Conservation (phyloP, 768 basidiomycete genomes). For the Mycena rosella region DNA sequence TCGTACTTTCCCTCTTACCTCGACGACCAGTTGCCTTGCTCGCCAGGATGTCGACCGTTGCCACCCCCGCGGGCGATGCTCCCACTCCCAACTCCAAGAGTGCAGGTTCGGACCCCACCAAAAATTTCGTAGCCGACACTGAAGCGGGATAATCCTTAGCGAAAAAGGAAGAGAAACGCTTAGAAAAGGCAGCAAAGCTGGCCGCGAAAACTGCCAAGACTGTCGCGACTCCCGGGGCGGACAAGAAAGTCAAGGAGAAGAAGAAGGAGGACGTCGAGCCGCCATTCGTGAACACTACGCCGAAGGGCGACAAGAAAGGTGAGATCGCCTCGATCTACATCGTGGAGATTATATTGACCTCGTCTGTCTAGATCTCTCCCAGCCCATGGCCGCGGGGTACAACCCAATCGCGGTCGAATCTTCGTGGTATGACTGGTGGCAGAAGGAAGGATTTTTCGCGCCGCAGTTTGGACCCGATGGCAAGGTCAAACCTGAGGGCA, state of each 20-base stretch:
- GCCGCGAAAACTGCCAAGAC: constrained; percentile 76
- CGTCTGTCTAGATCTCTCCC: constrained; percentile 73
- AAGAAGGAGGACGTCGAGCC: constrained; percentile 77
- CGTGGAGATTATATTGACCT: background rate
- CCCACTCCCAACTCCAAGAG: constrained; percentile 57
- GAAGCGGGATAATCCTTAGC: constrained; percentile 53
- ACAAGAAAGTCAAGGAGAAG: constrained; percentile 80
- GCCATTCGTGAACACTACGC: constrained; percentile 90
- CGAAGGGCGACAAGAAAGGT: constrained; percentile 96
- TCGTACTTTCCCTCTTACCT: constrained; percentile 30
- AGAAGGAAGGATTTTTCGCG: constrained; percentile 89
- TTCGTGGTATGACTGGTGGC: constrained; percentile 99
- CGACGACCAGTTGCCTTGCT: constrained; percentile 17
- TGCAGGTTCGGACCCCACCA: constrained; percentile 45
- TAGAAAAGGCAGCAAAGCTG: constrained; percentile 83
- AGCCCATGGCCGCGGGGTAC: constrained; percentile 93
- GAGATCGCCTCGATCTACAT: constrained; percentile 30
- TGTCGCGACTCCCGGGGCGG: constrained; percentile 49
- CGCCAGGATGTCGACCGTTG: constrained; percentile 31
- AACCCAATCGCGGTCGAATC: constrained; percentile 96
- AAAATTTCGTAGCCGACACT: constrained; percentile 6
- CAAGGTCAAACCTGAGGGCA: constrained; percentile 69
- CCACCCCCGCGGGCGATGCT: constrained; percentile 40
- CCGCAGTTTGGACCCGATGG: constrained; percentile 74
- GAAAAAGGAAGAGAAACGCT: constrained; percentile 88